Percentiles rank a stretch among this genome's conserved stretches.
Evolutionary conservation across 1,284 basidiomycete species (phyloP).

Genomic region (Papiliotrema flavescens): DNA sequence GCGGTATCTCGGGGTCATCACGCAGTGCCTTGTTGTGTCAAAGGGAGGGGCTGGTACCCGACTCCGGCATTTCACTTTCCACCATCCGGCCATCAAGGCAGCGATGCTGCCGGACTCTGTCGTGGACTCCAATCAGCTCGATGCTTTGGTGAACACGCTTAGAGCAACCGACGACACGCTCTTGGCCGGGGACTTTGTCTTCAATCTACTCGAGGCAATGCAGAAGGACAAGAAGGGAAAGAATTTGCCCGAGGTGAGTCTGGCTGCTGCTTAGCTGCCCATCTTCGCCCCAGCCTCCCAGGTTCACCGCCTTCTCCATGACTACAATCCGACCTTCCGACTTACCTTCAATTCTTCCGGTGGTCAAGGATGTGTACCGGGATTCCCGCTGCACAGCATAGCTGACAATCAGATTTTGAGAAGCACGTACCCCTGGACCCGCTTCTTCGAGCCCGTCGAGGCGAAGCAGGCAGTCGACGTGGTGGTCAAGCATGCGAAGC

Average conservation of each 20-base stretch:
- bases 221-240: slow-evolving; percentile 23
- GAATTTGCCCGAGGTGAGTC: slow-evolving; percentile 13
- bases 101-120: neutral
- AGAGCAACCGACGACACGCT: slow-evolving; percentile 10
- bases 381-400: too few relatives aligned
- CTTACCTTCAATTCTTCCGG: too few relatives aligned
- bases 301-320: neutral
- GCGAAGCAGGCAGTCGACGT: slow-evolving; percentile 10
- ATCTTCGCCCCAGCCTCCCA: too few relatives aligned
- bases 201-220: slow-evolving; percentile 15
- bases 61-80: neutral
- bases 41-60: slow-evolving; percentile 1
- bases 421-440: slow-evolving; percentile 27
- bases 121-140: slow-evolving; percentile 2
- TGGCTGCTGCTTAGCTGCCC: too few relatives aligned
- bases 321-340: neutral
- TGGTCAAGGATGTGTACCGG: too few relatives aligned
- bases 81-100: neutral
- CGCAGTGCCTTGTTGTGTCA: slow-evolving; percentile 1
- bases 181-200: slow-evolving; percentile 24
- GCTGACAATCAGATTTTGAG: slow-evolving; percentile 14
- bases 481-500: slow-evolving; percentile 11
- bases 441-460: slow-evolving; percentile 22
- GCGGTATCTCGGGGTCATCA: neutral
- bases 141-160: slow-evolving; percentile 8